These are phyloP conservation scores for Yarrowia sp. DNA, from an alignment of 805 yeast species.

Conservation along the genomic window DNA sequence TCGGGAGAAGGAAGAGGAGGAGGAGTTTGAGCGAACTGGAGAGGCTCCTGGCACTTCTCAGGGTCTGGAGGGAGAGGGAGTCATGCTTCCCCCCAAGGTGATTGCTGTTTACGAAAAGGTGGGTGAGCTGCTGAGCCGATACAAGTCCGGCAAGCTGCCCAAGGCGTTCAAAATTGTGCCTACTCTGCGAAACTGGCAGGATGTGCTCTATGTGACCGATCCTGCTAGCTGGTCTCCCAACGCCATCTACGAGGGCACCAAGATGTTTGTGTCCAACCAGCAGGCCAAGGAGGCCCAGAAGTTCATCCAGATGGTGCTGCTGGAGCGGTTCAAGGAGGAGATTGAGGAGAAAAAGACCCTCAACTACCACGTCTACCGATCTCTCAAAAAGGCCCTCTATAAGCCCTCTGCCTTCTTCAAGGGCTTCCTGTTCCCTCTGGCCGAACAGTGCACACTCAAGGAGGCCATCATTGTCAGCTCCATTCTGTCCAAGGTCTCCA, in stretches of 20 bases:
- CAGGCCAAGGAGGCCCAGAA: conserved; percentile 87
- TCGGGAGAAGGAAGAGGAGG: conserved; percentile 66
- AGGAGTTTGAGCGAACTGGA: conserved; percentile 45
- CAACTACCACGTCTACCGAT: conserved; percentile 91
- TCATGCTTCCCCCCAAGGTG: conserved; percentile 92
- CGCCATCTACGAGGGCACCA: conserved; percentile 93
- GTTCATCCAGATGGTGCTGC: conserved; percentile 62
- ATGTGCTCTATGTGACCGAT: conserved; percentile 87
- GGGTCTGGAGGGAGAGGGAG: conserved; percentile 61
- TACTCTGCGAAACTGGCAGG: conserved; percentile 92
- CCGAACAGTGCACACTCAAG: conserved; percentile 81
- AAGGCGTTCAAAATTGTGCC: conserved; percentile 95
- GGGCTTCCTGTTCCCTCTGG: conserved; percentile 91
- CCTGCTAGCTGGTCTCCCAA: conserved; percentile 96
- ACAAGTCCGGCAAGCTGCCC: conserved; percentile 97
- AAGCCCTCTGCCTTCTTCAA: conserved; percentile 98
- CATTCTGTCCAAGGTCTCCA: conserved; percentile 83
- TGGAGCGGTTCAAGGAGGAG: conserved; percentile 54
- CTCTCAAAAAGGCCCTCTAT: conserved; percentile 89
- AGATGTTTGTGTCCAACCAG: conserved; percentile 85
- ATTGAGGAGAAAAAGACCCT: conserved; percentile 58
- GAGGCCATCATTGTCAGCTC: conserved; percentile 97
- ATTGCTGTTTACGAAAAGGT: conserved; percentile 93
- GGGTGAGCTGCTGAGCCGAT: conserved; percentile 83
- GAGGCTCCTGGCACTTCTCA: conserved; percentile 44